These are phyloP conservation scores for Phyllosticta citrichinensis DNA, from an alignment of 2,329 filamentous ascomycete genomes.

Conservation along the genomic window DNA sequence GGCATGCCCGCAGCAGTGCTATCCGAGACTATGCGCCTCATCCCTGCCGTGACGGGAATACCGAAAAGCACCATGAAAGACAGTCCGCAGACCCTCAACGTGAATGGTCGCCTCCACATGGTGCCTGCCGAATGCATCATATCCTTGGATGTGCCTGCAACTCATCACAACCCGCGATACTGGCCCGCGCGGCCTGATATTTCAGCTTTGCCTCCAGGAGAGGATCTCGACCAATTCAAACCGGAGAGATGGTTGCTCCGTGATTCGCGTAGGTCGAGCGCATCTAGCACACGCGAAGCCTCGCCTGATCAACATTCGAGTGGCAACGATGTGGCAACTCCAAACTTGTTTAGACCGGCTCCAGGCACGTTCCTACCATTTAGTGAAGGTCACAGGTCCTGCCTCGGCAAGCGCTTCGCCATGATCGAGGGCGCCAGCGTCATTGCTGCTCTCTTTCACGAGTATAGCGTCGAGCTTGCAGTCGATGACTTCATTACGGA, in stretches of 20 bases:
- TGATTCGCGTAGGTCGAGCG: constrained; percentile 11
- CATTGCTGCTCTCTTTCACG: constrained; percentile 42
- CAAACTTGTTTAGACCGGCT: constrained; percentile 43
- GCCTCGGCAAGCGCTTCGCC: constrained; percentile 46
- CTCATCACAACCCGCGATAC: constrained; percentile 59
- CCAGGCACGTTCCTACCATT: constrained; percentile 48
- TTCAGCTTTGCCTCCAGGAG: constrained; percentile 11
- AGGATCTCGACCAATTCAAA: constrained; percentile 58
- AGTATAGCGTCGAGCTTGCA: constrained; percentile 60
- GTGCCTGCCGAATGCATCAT: constrained; percentile 50
- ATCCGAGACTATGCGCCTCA: constrained; percentile 65
- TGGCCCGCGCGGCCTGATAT: constrained; percentile 48
- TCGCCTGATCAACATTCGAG: background rate
- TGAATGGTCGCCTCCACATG: constrained; percentile 48
- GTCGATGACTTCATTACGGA: constrained; percentile 41
- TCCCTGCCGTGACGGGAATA: constrained; percentile 61
- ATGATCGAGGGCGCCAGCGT: constrained; percentile 47
- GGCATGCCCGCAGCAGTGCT: constrained; percentile 65
- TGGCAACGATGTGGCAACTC: constrained; percentile 32
- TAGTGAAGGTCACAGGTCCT: constrained; percentile 45
- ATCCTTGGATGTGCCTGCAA: constrained; percentile 38
- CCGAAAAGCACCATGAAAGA: constrained; percentile 50
- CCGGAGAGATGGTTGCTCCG: constrained; percentile 61
- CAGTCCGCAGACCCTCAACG: constrained; percentile 44
- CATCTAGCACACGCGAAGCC: constrained; percentile 1